Percentiles rank a stretch among this genome's conserved stretches.
phyloP scores from a whole-genome alignment of 78 protist species.

The Corallochytrium limacisporum region DNA sequence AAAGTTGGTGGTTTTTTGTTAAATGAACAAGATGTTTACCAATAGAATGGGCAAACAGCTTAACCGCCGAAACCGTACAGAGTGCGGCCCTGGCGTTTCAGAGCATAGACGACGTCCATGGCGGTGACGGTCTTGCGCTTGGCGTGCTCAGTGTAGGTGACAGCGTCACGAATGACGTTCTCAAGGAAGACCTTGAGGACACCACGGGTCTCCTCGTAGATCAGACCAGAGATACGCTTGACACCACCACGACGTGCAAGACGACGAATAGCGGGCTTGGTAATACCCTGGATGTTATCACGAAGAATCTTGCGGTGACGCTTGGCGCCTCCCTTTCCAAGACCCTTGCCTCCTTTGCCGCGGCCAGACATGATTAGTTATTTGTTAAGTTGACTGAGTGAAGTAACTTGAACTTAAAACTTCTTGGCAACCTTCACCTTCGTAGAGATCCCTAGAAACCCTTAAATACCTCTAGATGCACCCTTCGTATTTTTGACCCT shows the following conservation, averaged over 20 bases:
- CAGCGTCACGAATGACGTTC: conserved; percentile 79
- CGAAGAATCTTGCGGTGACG: conserved; percentile 80
- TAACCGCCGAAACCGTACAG: conserved; percentile 87
- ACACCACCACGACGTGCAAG: conserved; percentile 90
- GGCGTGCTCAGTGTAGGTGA: conserved; percentile 91
- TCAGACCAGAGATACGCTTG: conserved; percentile 86
- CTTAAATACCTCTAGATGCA: too few relatives aligned
- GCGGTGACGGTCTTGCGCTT: conserved; percentile 90
- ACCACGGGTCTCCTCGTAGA: conserved; percentile 87
- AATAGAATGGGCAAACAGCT: too few relatives aligned
- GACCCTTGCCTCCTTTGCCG: conserved; percentile 85
- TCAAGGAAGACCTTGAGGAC: conserved; percentile 77
- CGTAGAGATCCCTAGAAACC: too few relatives aligned
- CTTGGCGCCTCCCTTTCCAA: conserved; percentile 93
- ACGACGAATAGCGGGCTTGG: conserved; percentile 93
- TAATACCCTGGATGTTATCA: conserved; percentile 84
- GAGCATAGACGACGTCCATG: conserved; percentile 87
- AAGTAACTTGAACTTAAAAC: too few relatives aligned
- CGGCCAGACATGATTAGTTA: conserved; percentile 64
- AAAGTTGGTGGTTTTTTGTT: too few relatives aligned
- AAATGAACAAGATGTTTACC: too few relatives aligned
- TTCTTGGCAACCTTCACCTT: too few relatives aligned
- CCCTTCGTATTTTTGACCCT: too few relatives aligned
- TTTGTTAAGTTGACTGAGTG: conserved; percentile 8
- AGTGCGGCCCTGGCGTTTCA: conserved; percentile 89